phyloP scores from a whole-genome alignment of 371 early-diverging fungal species.

The Syncephalis fuscata region DNA sequence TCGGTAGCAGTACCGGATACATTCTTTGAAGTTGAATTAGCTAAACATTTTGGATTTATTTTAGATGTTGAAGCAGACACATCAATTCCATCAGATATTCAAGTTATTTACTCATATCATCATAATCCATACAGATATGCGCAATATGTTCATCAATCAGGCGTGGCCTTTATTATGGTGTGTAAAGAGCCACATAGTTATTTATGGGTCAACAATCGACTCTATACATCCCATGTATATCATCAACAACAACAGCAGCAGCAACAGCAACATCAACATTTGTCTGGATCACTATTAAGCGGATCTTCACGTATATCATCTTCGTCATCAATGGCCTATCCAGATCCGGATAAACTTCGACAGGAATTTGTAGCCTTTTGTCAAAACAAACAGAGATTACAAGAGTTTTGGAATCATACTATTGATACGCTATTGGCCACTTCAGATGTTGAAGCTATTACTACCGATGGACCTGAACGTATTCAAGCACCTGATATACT shows the following conservation, averaged over 20 bases:
- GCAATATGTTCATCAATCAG: slow-evolving; percentile 84
- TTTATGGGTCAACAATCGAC: slow-evolving; percentile 78
- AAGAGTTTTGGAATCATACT: slow-evolving; percentile 41
- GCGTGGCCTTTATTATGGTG: slow-evolving; percentile 84
- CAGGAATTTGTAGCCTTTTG: slow-evolving; percentile 37
- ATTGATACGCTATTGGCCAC: slow-evolving; percentile 11
- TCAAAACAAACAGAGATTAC: slow-evolving; percentile 19
- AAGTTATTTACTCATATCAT: slow-evolving; percentile 49
- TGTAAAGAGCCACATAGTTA: slow-evolving; percentile 54
- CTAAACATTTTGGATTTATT: slow-evolving; percentile 69
- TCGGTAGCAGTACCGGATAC: slow-evolving; percentile 7
- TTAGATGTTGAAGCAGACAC: slow-evolving; percentile 87
- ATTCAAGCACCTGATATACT: too few species aligned
- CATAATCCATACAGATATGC: slow-evolving; percentile 52
- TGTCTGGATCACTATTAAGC: slow-evolving; percentile 1
- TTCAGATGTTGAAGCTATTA: not conserved
- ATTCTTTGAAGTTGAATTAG: slow-evolving; percentile 67
- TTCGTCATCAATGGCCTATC: not conserved
- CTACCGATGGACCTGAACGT: too few species aligned
- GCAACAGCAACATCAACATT: slow-evolving; percentile 8
- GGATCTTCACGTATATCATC: too few species aligned
- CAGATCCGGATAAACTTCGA: slow-evolving; percentile 33
- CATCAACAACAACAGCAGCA: too few species aligned
- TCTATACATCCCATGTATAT: slow-evolving; percentile 16
- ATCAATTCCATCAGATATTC: slow-evolving; percentile 29